Percentiles rank a stretch among this genome's conserved stretches.
Conservation (phyloP, 2,329 filamentous ascomycete genomes). For the Trichoderma gracile region DNA sequence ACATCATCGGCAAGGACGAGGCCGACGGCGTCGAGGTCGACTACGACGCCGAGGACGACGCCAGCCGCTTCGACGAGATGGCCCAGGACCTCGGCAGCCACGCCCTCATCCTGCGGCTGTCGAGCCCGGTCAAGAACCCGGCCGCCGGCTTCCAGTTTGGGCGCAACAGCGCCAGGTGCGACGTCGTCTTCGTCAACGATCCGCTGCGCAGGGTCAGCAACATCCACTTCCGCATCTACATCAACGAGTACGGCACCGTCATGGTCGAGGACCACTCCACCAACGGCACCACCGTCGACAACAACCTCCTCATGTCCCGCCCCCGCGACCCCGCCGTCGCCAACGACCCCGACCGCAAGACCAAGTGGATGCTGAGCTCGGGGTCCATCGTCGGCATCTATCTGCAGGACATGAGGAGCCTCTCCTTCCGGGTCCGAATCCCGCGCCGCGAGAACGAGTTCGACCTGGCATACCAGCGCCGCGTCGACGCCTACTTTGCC, state of each 20-base stretch:
- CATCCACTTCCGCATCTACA: conserved; percentile 90
- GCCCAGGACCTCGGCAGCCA: conserved; percentile 50
- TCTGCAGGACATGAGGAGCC: conserved; percentile 56
- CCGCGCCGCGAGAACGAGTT: conserved; percentile 70
- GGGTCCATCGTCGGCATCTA: conserved; percentile 73
- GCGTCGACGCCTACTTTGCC: conserved; percentile 67
- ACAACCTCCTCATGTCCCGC: conserved; percentile 58
- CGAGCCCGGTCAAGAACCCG: conserved; percentile 68
- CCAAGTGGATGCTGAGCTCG: conserved; percentile 64
- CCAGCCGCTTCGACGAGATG: conserved; percentile 46
- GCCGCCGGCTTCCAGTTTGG: conserved; percentile 81
- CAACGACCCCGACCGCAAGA: conserved; percentile 39
- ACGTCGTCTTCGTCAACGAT: conserved; percentile 68
- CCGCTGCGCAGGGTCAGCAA: conserved; percentile 79
- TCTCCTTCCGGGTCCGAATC: conserved; percentile 83
- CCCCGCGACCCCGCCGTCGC: conserved; percentile 21
- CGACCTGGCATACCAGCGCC: conserved; percentile 65
- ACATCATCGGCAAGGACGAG: conserved; percentile 53
- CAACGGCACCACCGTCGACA: conserved; percentile 91
- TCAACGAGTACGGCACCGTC: conserved; percentile 80
- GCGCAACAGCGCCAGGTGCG: conserved; percentile 69
- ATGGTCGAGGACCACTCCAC: conserved; percentile 95
- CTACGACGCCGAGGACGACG: conserved; percentile 53
- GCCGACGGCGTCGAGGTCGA: conserved; percentile 54
- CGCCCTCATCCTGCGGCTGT: conserved; percentile 80